Evolutionary conservation across 495 filamentous ascomycete species (phyloP), one percentile per base, ranked within the genome.

Genomic region (Bryoglossum gracile): DNA sequence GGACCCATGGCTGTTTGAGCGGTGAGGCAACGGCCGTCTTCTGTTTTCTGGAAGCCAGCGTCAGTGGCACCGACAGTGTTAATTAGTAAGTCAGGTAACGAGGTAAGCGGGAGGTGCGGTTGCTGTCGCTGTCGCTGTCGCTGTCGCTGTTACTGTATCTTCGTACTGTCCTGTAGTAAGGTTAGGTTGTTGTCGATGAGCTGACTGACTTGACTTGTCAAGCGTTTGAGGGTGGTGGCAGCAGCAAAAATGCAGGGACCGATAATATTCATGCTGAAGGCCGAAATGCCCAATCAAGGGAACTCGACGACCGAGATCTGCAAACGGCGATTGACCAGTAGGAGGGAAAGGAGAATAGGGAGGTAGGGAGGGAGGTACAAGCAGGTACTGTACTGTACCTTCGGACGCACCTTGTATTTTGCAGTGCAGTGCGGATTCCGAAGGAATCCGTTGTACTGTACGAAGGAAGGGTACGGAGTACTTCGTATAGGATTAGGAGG

Each of bases 1-100:
- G 42, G 46, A 49, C 49, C 56, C 56, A 37, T 55, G 49, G 10
- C 49, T 43, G 52, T 59, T 59, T 55, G 56, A 55, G 56, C 52
- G 56, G 56, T 59, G 56, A 59, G 45, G 46, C 50, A 57, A 10
- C 38, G 18, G 9, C 9, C 18, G 21, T 17, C 38, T 35, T 36
- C 28, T 25, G 17, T 46, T 23, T 47, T 30, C 48, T 48, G 48
- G 53, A 51, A 51, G 40, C 28, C 40, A 36, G 26, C 42, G 28
- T 43, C 41, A 22, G 24, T 30, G 23, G 8, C 21, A n/a, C n/a
- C n/a, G n/a, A n/a, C n/a, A n/a, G n/a, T n/a, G n/a, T n/a, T n/a
- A n/a, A n/a, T n/a, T n/a, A n/a, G n/a, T n/a, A n/a, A n/a, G n/a
- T n/a, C n/a, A n/a, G n/a, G n/a, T n/a, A n/a, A n/a, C n/a, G n/a